A percentile compares a stretch with the other conserved stretches of the same genome.
phyloP scores from a whole-genome alignment of 331 rosid species.

The Rosa hybrid region DNA sequence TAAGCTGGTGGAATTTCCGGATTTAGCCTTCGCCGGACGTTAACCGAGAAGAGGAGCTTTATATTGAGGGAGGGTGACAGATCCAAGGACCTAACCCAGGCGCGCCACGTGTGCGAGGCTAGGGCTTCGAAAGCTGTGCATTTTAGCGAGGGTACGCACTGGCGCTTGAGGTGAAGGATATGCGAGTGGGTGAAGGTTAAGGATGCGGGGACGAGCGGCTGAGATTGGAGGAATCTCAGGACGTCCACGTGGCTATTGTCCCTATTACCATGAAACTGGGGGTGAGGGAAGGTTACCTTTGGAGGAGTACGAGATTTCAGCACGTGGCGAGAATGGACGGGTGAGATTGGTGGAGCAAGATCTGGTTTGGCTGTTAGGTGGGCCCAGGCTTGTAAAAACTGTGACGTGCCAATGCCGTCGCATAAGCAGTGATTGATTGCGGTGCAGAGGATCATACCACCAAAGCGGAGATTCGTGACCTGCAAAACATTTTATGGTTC shows the following conservation, averaged over 20 bases:
- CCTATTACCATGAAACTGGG: conserved; percentile 29
- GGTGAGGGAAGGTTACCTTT: conserved; percentile 30
- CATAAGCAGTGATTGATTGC: conserved; percentile 81
- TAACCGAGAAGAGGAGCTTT: conserved; percentile 79
- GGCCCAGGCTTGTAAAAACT: conserved; percentile 84
- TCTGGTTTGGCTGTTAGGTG: conserved; percentile 35
- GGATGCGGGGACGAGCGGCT: conserved; percentile 57
- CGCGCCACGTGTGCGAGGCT: conserved; percentile 90
- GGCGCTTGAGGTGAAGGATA: conserved; percentile 54
- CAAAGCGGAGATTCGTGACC: conserved; percentile 71
- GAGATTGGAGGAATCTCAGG: conserved; percentile 55
- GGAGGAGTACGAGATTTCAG: conserved; percentile 53
- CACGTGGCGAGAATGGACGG: conserved; percentile 62
- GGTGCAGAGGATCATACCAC: conserved; percentile 82
- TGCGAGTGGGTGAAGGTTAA: conserved; percentile 48
- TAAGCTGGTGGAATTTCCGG: conserved; percentile 56
- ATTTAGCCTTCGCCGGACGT: conserved; percentile 38
- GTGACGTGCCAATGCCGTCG: conserved; percentile 89
- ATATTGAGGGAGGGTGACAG: conserved; percentile 30
- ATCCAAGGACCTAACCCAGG: conserved; percentile 65
- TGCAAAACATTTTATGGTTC: conserved; percentile 13
- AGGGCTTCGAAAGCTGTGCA: conserved; percentile 73
- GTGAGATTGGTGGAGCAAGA: conserved; percentile 32
- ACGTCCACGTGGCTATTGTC: conserved; percentile 37
- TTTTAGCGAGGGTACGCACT: conserved; percentile 56